phyloP scores from a whole-genome alignment of 495 filamentous ascomycete genomes.

The Neurospora cerealis region DNA sequence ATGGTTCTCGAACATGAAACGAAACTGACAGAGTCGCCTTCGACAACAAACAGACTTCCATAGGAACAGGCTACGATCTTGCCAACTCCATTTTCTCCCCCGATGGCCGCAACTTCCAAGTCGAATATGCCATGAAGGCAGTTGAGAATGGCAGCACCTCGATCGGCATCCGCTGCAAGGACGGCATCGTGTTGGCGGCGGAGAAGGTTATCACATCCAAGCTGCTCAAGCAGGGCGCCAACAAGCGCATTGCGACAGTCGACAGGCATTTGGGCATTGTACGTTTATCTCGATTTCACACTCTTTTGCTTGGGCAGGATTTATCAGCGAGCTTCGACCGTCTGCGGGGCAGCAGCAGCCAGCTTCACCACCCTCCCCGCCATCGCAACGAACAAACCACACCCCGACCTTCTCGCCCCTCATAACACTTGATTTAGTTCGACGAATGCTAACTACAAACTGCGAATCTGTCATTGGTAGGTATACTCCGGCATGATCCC shows the following conservation, averaged over 20 bases:
- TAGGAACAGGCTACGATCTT: slow-evolving; percentile 98
- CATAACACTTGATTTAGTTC: background rate
- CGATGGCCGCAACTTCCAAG: slow-evolving; percentile 97
- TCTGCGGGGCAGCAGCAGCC: background rate
- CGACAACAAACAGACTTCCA: slow-evolving; percentile 64
- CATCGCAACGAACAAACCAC: background rate
- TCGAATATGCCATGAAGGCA: slow-evolving; percentile 97
- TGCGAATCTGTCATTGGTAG: slow-evolving; percentile 31
- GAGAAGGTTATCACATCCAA: slow-evolving; percentile 96
- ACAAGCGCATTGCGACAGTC: slow-evolving; percentile 91
- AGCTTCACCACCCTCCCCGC: slow-evolving; percentile 1
- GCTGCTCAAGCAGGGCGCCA: slow-evolving; percentile 82
- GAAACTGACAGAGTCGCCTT: slow-evolving; percentile 1
- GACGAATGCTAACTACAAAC: background rate
- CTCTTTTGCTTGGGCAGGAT: background rate
- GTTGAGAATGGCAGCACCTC: slow-evolving; percentile 97
- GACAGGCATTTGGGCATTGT: slow-evolving; percentile 92
- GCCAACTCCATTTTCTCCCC: slow-evolving; percentile 98
- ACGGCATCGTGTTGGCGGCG: slow-evolving; percentile 90
- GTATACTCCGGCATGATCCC: slow-evolving; percentile 89
- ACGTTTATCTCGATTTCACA: slow-evolving; percentile 23
- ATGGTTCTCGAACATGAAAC: background rate
- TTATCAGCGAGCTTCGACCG: background rate
- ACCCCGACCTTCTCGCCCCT: background rate
- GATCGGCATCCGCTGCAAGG: slow-evolving; percentile 92